Evolutionary conservation across 164 flowering plant species (phyloP).

Genomic region (Hamamelis virginiana): DNA sequence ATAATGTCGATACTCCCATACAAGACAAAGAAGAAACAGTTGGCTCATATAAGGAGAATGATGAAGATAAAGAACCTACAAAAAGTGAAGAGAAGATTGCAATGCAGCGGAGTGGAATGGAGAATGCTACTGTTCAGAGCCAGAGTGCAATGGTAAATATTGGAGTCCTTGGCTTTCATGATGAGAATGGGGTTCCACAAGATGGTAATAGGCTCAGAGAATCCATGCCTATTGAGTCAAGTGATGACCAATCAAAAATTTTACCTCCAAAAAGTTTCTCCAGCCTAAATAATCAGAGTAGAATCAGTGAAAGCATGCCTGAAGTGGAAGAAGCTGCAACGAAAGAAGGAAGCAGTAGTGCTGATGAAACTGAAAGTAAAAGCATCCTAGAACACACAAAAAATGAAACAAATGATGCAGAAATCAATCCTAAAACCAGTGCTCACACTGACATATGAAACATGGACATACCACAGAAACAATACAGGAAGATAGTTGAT

Average conservation of each 20-base stretch:
- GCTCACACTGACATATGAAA: not conserved
- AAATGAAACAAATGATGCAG: not conserved
- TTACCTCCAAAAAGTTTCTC: no score
- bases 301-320: no score
- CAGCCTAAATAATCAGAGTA: no score
- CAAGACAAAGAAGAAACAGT: not conserved
- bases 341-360: no score
- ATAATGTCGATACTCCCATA: no score
- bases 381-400: not conserved
- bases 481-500: not conserved
- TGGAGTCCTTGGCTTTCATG: slow-evolving; percentile 5
- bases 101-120: not conserved
- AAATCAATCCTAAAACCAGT: not conserved
- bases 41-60: not conserved
- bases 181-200: slow-evolving; percentile 23
- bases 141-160: not conserved
- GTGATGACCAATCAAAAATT: no score
- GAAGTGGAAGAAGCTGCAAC: no score
- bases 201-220: not conserved
- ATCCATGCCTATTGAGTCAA: no score
- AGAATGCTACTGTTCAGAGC: not conserved
- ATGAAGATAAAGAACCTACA: not conserved
- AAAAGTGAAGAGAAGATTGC: not conserved
- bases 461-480: not conserved
- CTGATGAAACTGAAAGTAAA: no score